phyloP scores from a whole-genome alignment of 108 stramenopile species.

The Fistulifera pelliculosa region DNA sequence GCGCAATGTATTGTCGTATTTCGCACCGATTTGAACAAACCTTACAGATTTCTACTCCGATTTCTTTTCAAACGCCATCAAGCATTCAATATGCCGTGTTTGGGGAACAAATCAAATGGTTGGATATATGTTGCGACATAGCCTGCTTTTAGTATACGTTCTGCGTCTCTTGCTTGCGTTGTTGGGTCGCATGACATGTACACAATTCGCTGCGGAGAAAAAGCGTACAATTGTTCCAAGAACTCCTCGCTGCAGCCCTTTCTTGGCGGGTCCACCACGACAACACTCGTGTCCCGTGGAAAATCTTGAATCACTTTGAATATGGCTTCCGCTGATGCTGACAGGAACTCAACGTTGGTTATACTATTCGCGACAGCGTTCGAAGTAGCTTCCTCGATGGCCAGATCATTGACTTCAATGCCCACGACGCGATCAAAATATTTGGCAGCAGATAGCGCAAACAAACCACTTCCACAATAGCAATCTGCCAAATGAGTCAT shows the following conservation, averaged over 20 bases:
- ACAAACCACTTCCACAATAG: conserved; percentile 96
- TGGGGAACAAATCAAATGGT: conserved; percentile 96
- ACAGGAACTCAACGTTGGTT: conserved; percentile 72
- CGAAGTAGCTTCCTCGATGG: conserved; percentile 72
- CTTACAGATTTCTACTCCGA: no score
- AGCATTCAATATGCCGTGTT: conserved; percentile 95
- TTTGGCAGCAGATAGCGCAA: conserved; percentile 65
- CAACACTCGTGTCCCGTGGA: conserved; percentile 73
- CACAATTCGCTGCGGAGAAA: conserved; percentile 79
- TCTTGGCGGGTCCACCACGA: conserved; percentile 95
- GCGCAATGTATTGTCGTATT: no score
- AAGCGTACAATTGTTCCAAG: conserved; percentile 82
- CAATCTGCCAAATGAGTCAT: conserved; percentile 86
- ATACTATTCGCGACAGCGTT: conserved; percentile 83
- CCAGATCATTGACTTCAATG: conserved; percentile 87
- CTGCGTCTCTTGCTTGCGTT: conserved; percentile 93
- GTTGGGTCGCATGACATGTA: conserved; percentile 96
- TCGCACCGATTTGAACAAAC: no score
- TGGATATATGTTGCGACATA: conserved; percentile 75
- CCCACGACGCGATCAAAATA: conserved; percentile 83
- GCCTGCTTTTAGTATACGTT: conserved; percentile 63
- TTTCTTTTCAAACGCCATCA: conserved; percentile 81
- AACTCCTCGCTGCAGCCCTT: conserved; percentile 91
- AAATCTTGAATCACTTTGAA: conserved; percentile 65
- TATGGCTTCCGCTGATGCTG: conserved; percentile 85